phyloP scores from a whole-genome alignment of 2,329 filamentous ascomycete genomes.

The Canariomyces notabilis region DNA sequence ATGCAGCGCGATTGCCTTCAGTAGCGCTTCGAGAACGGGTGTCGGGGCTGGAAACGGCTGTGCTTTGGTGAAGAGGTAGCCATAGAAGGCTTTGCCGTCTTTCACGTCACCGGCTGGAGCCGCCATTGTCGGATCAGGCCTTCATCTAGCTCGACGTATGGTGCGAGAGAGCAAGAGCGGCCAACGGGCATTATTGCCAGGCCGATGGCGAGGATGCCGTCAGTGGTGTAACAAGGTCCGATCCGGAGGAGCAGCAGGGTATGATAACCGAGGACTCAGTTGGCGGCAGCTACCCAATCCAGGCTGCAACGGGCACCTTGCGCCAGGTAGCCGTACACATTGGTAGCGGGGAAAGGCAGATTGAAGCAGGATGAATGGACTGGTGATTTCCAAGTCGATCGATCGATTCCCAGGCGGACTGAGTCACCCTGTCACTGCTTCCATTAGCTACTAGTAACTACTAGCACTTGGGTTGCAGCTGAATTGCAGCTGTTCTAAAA shows the following conservation, averaged over 20 bases:
- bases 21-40: conserved; percentile 60
- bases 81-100: conserved; percentile 46
- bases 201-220: background rate
- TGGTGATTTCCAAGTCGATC: background rate
- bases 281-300: conserved; percentile 3
- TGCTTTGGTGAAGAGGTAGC: conserved; percentile 62
- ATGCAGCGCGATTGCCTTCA: conserved; percentile 62
- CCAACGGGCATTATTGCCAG: conserved; percentile 3
- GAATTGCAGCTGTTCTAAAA: conserved; percentile 9
- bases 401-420: conserved; percentile 16
- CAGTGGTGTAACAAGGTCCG: conserved; percentile 6
- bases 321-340: background rate
- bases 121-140: conserved; percentile 22
- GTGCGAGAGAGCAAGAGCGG: background rate
- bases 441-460: background rate
- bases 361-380: background rate
- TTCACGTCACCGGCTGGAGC: conserved; percentile 23
- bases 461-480: conserved; percentile 1
- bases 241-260: background rate
- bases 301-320: conserved; percentile 10
- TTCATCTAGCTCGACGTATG: conserved; percentile 11
- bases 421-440: conserved; percentile 10
- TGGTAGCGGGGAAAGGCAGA: background rate
- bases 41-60: conserved; percentile 54
- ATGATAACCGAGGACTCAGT: conserved; percentile 1